Conservation (phyloP, 2,329 filamentous ascomycete species). For the Colletotrichum somersetense region DNA sequence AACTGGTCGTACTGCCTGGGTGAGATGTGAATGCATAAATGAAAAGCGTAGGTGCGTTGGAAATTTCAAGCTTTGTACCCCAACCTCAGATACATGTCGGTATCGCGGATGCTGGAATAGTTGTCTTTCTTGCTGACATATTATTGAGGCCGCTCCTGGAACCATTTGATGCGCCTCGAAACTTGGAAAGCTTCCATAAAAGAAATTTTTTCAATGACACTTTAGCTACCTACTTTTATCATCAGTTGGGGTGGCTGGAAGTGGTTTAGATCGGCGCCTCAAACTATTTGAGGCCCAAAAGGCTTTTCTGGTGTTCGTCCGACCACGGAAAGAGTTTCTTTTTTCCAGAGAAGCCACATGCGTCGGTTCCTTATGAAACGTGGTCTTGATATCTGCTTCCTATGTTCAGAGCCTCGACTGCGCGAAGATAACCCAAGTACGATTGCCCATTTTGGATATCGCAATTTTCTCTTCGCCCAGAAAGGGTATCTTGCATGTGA, state of each 20-base stretch:
- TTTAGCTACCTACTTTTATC: slow-evolving; percentile 10
- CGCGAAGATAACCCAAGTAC: not conserved
- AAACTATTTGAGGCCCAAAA: not conserved
- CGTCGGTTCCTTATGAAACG: not conserved
- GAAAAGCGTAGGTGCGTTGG: too few species aligned
- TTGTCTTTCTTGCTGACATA: not conserved
- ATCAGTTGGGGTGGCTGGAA: slow-evolving; percentile 2
- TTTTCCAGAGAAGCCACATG: not conserved
- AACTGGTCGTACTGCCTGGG: not conserved
- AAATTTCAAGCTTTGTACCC: too few species aligned
- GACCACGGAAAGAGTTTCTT: not conserved
- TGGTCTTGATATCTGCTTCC: not conserved
- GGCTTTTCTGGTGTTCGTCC: not conserved
- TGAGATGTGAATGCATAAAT: not conserved
- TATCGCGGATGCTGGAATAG: slow-evolving; percentile 6
- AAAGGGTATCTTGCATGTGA: too few species aligned
- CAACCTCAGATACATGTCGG: not conserved
- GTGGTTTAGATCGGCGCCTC: slow-evolving; percentile 6
- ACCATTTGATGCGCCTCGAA: slow-evolving; percentile 4
- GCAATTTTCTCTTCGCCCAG: too few species aligned
- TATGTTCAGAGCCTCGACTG: not conserved
- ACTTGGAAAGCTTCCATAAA: slow-evolving; percentile 7
- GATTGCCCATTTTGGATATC: not conserved
- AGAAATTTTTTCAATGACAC: slow-evolving; percentile 4
- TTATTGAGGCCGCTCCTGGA: not conserved